Evolutionary conservation across 345 rosid genomes (phyloP), one percentile per base, ranked within the genome.

Genomic region (Rhodamnia argentea): DNA sequence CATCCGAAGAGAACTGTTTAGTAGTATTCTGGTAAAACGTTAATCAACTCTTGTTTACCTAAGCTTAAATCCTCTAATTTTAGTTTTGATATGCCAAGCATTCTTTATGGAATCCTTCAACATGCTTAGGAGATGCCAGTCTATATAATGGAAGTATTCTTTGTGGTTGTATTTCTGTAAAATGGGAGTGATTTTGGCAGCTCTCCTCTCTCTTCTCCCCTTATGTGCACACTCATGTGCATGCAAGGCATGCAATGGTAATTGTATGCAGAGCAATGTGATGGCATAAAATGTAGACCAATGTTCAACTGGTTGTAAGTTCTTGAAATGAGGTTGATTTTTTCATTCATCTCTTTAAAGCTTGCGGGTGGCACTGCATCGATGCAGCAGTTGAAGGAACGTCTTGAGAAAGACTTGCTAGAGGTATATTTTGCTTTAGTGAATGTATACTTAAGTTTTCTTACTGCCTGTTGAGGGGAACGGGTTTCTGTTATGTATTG

Each of bases 281-380:
- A 62, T 62, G 75, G 75, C 42, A 62, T 62, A 15, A 15, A 29
- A 29, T 62, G 40, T 27, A 27, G 37, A n/a, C 70, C 70, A 59
- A n/a, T 29, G 42, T 5, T 64, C 42, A 64, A 64, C 42, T 56
- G 86, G 42, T 47, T 32, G 50, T 84, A 57, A 51, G 23, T 52
- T 37, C 24, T 24, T 57, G 37, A 59, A n/a, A 84, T 58, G 52
- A 85, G 40, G 32, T 32, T 84, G 56, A 85, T 86, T 52, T 64
- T 82, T 85, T 7, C 70, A 87, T 57, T 87, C 83, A 29, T 76
- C 16, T 70, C 57, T 54, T 86, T 88, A n/a, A 89, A 97, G 99
- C 98, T 97, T 89, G 96, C 99, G 88, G 99, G 99, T 89, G 99
- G 99, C 87, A 97, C 99, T 52, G 95, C 99, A 89, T 96, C 99